Percentiles rank a stretch among this genome's conserved stretches.
These are phyloP conservation scores for Plasmodium yoelii DNA, from an alignment of 169 alveolate genomes.

Conservation along the genomic window DNA sequence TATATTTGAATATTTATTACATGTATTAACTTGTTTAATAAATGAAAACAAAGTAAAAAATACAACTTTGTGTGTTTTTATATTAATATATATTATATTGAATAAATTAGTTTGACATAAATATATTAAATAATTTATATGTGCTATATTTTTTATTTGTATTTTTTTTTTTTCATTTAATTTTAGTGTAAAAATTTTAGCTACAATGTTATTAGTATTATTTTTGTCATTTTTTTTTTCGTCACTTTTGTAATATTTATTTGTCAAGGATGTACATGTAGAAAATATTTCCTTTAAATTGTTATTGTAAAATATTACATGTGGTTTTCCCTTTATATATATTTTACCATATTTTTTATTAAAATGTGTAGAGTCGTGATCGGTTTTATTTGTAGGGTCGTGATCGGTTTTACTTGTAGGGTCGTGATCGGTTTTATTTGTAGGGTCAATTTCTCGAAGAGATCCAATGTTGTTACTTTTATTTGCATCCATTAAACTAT, in stretches of 20 bases:
- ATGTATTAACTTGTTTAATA: neutral
- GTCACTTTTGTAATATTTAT: neutral
- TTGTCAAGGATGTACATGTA: neutral
- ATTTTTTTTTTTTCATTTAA: neutral
- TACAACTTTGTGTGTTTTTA: constrained; percentile 2
- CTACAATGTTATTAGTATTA: neutral
- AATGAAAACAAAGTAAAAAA: constrained; percentile 35
- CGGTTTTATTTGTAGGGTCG: neutral
- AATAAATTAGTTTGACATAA: constrained; percentile 27
- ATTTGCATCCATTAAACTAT: neutral
- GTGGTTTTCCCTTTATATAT: constrained; percentile 68
- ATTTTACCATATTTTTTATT: constrained; percentile 5
- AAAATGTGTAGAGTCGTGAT: neutral
- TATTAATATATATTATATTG: constrained; percentile 9
- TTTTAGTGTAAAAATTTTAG: neutral
- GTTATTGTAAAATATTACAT: constrained; percentile 4
- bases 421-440: neutral
- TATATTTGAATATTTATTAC: neutral
- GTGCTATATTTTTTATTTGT: neutral
- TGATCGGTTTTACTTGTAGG: neutral
- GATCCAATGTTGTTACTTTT: neutral
- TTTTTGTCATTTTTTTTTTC: neutral
- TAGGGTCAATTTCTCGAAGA: neutral
- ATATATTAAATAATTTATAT: constrained; percentile 31
- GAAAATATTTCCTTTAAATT: constrained; percentile 11